phyloP scores from a whole-genome alignment of 768 basidiomycete species.

The Hygrophoropsis aurantiaca region DNA sequence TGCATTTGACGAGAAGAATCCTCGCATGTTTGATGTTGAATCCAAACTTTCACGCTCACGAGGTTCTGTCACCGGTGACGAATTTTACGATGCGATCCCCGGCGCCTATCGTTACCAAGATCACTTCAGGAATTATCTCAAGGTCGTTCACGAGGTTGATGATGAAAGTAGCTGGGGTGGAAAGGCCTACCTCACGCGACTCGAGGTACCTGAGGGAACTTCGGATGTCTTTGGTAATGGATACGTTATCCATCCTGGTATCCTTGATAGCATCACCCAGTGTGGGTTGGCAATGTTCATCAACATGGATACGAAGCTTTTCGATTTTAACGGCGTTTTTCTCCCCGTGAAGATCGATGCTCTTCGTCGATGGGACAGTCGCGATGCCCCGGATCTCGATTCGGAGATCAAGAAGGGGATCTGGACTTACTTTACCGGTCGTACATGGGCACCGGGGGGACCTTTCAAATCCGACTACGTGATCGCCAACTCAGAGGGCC shows the following conservation, averaged over 20 bases:
- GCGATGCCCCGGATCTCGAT: conserved; percentile 20
- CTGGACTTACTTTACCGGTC: conserved; percentile 27
- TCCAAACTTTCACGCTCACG: conserved; percentile 16
- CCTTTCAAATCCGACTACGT: conserved; percentile 23
- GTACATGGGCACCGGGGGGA: conserved; percentile 21
- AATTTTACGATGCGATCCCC: conserved; percentile 15
- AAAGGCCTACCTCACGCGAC: conserved; percentile 26
- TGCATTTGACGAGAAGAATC: conserved; percentile 19
- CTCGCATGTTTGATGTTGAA: conserved; percentile 22
- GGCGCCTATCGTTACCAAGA: conserved; percentile 13
- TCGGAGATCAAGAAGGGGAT: conserved; percentile 26
- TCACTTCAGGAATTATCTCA: conserved; percentile 27
- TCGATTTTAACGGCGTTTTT: conserved; percentile 31
- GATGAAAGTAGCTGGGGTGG: conserved; percentile 25
- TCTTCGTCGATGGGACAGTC: conserved; percentile 29
- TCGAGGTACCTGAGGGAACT: conserved; percentile 16
- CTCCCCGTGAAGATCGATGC: conserved; percentile 31
- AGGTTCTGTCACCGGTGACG: conserved; percentile 11
- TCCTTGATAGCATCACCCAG: conserved; percentile 32
- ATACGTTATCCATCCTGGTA: conserved; percentile 32
- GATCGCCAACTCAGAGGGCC: conserved; percentile 27
- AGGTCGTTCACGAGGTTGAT: conserved; percentile 24
- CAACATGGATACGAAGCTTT: conserved; percentile 22
- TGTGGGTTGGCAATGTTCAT: conserved; percentile 29
- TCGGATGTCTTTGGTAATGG: conserved; percentile 28